Base-by-base conservation (phyloP, 768 basidiomycete genomes). In the Lyophyllum atratum region DNA sequence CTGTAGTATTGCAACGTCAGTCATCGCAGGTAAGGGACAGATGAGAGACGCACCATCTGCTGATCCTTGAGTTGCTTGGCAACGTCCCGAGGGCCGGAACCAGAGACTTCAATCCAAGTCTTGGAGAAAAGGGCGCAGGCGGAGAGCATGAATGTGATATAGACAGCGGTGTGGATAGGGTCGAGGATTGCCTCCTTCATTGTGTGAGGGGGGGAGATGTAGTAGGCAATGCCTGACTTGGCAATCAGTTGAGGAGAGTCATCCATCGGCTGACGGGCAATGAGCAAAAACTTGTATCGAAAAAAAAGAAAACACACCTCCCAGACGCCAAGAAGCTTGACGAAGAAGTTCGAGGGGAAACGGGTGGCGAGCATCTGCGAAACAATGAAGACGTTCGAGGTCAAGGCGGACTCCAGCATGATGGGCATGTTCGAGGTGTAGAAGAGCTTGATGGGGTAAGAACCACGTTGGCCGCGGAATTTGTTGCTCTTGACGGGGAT, bases 401-500 rank as follows among this genome's bases (percentile, higher is more conserved):
- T 93, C 55, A 98, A 78, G 14, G 95, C 95, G 14, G 85, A 87
- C 76, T 98, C 92, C 58, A 98, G 85, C 96, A 99, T 99, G 80
- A 99, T 98, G 55, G 96, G 96, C 96, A 98, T 99, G 79, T 98
- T 99, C 43, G 86, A 90, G 15, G 97, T 98, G 76, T 98, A 99
- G 79, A 99, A 98, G 34, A 98, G 85, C 78, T 98, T 98, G 79
- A 99, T 84, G 50, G 97, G 97, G 79, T 98, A 98, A 14, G 85
- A 84, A 40, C 93, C 95, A 28, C 95, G 84, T 72, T 98, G 95
- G n/a, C 97, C 97, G 56, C 95, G 84, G 87, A 95, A 93, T 62
- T 86, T 85, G 80, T 92, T 95, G 77, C 87, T 90, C 84, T 98
- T 98, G 71, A 98, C 93, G 8, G 95, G 96, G 70, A 98, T 98